A percentile compares a stretch with the other conserved stretches of the same genome.
Conservation (phyloP, 2,329 filamentous ascomycete genomes). For the Curvularia sp. region DNA sequence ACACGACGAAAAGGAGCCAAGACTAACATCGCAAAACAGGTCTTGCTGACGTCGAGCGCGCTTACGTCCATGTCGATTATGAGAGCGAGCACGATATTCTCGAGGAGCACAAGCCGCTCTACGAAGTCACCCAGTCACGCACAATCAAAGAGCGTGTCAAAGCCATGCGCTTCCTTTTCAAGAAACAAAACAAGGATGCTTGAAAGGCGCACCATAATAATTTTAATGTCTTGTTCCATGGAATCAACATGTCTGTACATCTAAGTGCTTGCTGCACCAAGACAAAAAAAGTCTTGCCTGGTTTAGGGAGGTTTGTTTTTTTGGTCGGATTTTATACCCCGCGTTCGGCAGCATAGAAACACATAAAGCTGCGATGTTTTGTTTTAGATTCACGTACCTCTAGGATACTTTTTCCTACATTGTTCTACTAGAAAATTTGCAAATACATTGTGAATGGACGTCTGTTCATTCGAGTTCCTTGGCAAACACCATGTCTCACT, state of each 20-base stretch:
- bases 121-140: constrained; percentile 42
- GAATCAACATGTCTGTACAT: neutral
- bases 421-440: neutral
- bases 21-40: constrained; percentile 19
- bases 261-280: neutral
- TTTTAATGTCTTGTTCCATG: constrained; percentile 4
- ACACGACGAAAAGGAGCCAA: neutral
- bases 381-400: neutral
- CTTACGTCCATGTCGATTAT: constrained; percentile 61
- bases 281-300: neutral
- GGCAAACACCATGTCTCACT: neutral
- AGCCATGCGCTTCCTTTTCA: constrained; percentile 34
- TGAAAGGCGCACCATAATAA: neutral
- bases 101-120: constrained; percentile 51
- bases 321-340: constrained; percentile 1
- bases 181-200: constrained; percentile 10
- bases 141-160: constrained; percentile 46
- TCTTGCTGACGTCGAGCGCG: constrained; percentile 52
- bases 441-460: neutral
- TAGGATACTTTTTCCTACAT: neutral
- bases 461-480: neutral
- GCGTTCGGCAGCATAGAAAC: neutral
- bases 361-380: neutral
- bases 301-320: neutral
- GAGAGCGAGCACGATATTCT: constrained; percentile 49